These are phyloP conservation scores for Trametes cinnabarina DNA, from an alignment of 768 basidiomycete species.

Conservation along the genomic window DNA sequence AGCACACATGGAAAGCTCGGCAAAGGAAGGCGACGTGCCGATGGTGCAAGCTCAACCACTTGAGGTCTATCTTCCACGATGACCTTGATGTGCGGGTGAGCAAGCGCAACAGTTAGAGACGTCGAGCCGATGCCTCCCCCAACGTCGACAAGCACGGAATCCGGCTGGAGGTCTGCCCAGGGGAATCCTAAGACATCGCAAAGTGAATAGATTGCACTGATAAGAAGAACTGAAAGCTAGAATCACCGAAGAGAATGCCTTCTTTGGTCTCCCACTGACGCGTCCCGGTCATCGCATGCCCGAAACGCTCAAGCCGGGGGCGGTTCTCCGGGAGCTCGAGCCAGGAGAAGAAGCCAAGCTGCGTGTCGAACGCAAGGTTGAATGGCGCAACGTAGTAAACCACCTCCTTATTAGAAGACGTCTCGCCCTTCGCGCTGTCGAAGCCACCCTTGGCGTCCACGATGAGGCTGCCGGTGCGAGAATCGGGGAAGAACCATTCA, in stretches of 20 bases:
- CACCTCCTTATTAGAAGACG: not conserved
- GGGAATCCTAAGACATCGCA: conserved; percentile 12
- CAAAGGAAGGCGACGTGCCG: not conserved
- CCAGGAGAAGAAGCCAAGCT: conserved; percentile 63
- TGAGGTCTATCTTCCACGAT: conserved; percentile 20
- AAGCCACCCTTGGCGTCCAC: not conserved
- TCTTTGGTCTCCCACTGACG: conserved; percentile 72
- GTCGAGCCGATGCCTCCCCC: conserved; percentile 20
- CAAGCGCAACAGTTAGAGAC: conserved; percentile 16
- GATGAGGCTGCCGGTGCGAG: not conserved
- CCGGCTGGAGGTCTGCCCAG: conserved; percentile 16
- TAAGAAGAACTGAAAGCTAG: not conserved
- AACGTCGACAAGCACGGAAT: conserved; percentile 17
- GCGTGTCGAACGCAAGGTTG: conserved; percentile 63
- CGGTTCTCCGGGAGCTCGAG: conserved; percentile 55
- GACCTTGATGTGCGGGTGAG: conserved; percentile 14
- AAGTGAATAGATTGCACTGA: no score
- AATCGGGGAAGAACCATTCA: conserved; percentile 39
- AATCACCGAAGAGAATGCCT: conserved; percentile 19
- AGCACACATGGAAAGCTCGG: no score
- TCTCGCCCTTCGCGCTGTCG: not conserved
- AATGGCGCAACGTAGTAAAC: conserved; percentile 47
- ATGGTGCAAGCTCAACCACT: conserved; percentile 36
- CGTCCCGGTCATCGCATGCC: conserved; percentile 73
- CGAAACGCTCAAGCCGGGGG: conserved; percentile 59